Evolutionary conservation across 2,329 filamentous ascomycete species (phyloP), one percentile per base, ranked within the genome.

Genomic region (Penicillium sp.): DNA sequence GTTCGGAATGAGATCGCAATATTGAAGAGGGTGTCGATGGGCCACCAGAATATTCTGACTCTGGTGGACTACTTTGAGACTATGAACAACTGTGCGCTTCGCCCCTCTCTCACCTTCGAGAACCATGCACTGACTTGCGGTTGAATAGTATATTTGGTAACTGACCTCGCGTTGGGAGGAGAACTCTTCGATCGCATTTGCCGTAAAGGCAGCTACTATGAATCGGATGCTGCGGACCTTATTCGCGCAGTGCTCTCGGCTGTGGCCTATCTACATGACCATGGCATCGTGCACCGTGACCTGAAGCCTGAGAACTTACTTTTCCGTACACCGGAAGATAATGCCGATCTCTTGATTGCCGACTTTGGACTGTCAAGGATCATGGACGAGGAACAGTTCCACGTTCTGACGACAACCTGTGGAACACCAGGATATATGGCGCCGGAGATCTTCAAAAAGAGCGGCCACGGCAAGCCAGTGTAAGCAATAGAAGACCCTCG

Each of bases 61-160:
- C 83, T 99, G 55, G 94, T 97, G 67, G 94, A 99, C 79, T 99
- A 97, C 77, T 99, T 99, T 71, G 94, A 99, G 79, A 99, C 94
- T 6, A 96, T 97, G 90, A 97, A 99, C 79, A 99, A 99, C 77
- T 84, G 86, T 88, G 76, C 54, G 81, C 67, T 40, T 40, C 27
- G n/a, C 38, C 40, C n/a, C 40, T 34, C 13, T 21, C 18, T n/a
- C n/a, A 39, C 10, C n/a, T 16, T 13, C 14, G 22, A 39, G 29
- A 18, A 21, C 27, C n/a, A 36, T 4, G 16, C 43, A 52, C 62
- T 70, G 31, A 71, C 51, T 16, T 21, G 31, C 27, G 22, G 36
- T 39, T 43, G 32, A 38, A 11, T 61, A 87, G 85, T 99, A 62
- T 99, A 99, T 74, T 87, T 99, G 36, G 94, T 99, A 48, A 97